Conservation (phyloP, 2,329 filamentous ascomycete species). For the Microdochium nivale region DNA sequence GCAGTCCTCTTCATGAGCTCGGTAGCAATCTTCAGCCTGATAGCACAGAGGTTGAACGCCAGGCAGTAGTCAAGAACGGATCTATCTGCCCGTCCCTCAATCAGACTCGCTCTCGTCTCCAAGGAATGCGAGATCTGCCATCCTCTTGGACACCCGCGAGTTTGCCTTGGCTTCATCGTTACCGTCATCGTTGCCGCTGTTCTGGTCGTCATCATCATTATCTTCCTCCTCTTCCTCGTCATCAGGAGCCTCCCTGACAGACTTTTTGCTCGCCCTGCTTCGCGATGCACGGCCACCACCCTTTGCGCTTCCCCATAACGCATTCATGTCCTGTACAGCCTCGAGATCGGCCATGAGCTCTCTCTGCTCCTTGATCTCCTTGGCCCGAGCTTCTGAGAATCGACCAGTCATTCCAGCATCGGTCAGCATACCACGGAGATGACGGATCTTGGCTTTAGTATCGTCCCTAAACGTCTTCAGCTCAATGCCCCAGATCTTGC, state of each 20-base stretch:
- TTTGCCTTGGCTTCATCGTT: constrained; percentile 16
- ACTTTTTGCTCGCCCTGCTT: constrained; percentile 24
- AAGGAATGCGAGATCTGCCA: constrained; percentile 54
- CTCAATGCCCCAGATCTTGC: constrained; percentile 85
- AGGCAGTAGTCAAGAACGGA: constrained; percentile 1
- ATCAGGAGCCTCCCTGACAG: constrained; percentile 28
- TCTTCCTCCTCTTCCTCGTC: constrained; percentile 22
- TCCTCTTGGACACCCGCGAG: constrained; percentile 33
- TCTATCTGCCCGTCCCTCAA: constrained; percentile 8
- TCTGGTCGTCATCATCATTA: constrained; percentile 18
- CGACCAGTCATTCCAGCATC: constrained; percentile 84
- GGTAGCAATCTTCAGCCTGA: constrained; percentile 85
- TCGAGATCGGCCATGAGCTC: constrained; percentile 81
- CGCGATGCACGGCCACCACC: constrained; percentile 32
- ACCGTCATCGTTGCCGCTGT: constrained; percentile 25
- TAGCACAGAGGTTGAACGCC: constrained; percentile 76
- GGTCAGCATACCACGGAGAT: constrained; percentile 69
- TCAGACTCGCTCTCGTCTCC: constrained; percentile 62
- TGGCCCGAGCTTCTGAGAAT: constrained; percentile 77
- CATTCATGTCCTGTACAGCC: constrained; percentile 73
- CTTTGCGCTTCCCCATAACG: constrained; percentile 58
- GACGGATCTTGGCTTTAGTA: constrained; percentile 68
- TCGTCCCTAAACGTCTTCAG: constrained; percentile 67
- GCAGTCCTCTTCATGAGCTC: constrained; percentile 94
- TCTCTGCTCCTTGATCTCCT: constrained; percentile 76